These are phyloP conservation scores for Miamiensis avidus DNA, from an alignment of 169 alveolate species.

Conservation along the genomic window DNA sequence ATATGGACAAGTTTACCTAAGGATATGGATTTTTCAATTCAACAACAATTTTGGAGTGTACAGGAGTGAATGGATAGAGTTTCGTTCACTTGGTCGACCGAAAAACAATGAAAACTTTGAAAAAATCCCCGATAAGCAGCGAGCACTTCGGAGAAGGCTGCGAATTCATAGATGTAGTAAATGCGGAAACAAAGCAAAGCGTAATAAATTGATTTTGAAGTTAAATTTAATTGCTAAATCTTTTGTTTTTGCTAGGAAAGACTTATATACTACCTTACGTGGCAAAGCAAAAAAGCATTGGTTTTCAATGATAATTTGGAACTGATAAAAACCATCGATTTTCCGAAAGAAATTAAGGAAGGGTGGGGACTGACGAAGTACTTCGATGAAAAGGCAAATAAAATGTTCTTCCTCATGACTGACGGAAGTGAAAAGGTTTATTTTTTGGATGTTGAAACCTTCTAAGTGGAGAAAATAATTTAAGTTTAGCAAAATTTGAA, in stretches of 20 bases:
- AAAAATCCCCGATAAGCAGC: not conserved
- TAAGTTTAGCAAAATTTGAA: too few species aligned
- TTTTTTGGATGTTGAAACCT: not conserved
- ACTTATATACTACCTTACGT: not conserved
- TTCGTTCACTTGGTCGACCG: not conserved
- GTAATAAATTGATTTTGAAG: not conserved
- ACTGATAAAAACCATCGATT: not conserved
- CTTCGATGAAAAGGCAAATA: not conserved
- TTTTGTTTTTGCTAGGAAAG: not conserved
- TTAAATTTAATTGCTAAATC: too few species aligned
- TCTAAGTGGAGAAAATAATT: too few species aligned
- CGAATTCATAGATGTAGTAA: not conserved
- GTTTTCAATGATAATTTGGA: not conserved
- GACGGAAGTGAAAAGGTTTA: not conserved
- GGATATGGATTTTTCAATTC: not conserved
- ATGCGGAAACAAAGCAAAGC: not conserved
- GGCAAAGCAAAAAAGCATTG: not conserved
- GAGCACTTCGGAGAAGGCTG: not conserved
- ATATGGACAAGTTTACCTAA: not conserved
- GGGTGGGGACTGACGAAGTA: not conserved
- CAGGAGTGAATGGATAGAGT: not conserved
- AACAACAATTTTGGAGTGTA: not conserved
- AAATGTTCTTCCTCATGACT: not conserved
- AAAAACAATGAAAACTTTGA: not conserved
- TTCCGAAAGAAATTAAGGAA: not conserved